These are phyloP conservation scores for Gregarina niphandrodes DNA, from an alignment of 169 alveolate species.

Conservation along the genomic window DNA sequence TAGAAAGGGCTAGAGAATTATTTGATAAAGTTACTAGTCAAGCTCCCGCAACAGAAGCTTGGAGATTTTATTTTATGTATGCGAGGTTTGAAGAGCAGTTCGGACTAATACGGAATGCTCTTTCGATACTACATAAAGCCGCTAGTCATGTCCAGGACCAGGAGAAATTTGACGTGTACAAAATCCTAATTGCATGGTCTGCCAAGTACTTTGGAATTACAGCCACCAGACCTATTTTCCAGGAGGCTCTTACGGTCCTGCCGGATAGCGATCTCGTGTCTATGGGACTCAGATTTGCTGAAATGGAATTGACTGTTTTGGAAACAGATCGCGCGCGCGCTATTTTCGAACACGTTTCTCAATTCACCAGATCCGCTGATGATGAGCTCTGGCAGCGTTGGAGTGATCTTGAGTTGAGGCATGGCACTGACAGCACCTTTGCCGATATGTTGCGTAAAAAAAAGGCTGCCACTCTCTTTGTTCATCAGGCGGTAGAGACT, in stretches of 20 bases:
- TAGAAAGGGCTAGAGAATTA: conserved; percentile 69
- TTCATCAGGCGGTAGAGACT: no score
- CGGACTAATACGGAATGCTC: conserved; percentile 61
- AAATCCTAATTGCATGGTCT: conserved; percentile 37
- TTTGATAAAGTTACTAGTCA: conserved; percentile 43
- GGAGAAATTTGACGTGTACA: conserved; percentile 48
- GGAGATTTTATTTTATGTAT: conserved; percentile 29
- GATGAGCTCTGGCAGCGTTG: no score
- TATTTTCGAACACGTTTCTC: conserved; percentile 51
- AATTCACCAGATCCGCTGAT: conserved; percentile 64
- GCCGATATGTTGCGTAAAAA: no score
- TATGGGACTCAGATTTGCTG: background rate
- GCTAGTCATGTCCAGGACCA: no score
- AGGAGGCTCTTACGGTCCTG: conserved; percentile 24
- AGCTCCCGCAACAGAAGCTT: conserved; percentile 47
- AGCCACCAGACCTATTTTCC: conserved; percentile 49
- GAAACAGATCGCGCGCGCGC: conserved; percentile 55
- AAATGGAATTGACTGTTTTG: background rate
- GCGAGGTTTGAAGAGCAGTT: conserved; percentile 69
- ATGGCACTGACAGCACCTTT: conserved; percentile 71
- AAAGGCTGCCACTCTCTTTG: no score
- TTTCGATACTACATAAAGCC: conserved; percentile 55
- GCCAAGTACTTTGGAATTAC: conserved; percentile 62
- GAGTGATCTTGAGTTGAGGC: conserved; percentile 66
- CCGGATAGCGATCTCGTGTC: conserved; percentile 16